A percentile compares a stretch with the other conserved stretches of the same genome.
phyloP scores from a whole-genome alignment of 2,329 filamentous ascomycete species.

The Aspergillus neotritici region DNA sequence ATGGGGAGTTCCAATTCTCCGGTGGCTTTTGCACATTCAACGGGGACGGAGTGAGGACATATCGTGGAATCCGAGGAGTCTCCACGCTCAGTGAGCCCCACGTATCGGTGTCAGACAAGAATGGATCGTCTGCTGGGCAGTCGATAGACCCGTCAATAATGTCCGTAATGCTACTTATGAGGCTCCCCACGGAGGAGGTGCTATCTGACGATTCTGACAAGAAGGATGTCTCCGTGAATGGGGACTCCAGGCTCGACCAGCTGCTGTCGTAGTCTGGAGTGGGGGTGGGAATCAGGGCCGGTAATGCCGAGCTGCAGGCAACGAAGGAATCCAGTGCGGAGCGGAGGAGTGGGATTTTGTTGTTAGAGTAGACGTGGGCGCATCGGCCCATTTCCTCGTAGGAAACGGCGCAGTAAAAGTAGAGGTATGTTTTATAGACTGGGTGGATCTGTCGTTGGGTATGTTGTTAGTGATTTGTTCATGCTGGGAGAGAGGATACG shows the following conservation, averaged over 20 bases:
- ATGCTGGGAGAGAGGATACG: slow-evolving; percentile 4
- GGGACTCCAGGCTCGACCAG: background rate
- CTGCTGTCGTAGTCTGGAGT: background rate
- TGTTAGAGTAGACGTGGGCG: slow-evolving; percentile 43
- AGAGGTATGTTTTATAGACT: slow-evolving; percentile 36
- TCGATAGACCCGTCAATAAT: slow-evolving; percentile 24
- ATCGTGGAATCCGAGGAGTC: background rate
- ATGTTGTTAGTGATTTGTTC: slow-evolving; percentile 2
- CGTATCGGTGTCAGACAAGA: slow-evolving; percentile 16
- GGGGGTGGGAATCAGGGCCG: slow-evolving; percentile 8
- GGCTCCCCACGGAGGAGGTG: slow-evolving; percentile 11
- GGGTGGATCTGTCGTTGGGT: slow-evolving; percentile 27
- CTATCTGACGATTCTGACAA: slow-evolving; percentile 8
- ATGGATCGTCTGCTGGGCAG: slow-evolving; percentile 19
- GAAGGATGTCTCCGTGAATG: slow-evolving; percentile 5
- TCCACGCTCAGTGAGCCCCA: background rate
- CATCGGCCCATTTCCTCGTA: slow-evolving; percentile 44
- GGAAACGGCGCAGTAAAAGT: slow-evolving; percentile 44
- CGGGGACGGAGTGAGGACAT: slow-evolving; percentile 21
- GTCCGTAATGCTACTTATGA: slow-evolving; percentile 20
- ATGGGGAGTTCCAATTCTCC: background rate
- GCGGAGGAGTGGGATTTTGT: slow-evolving; percentile 39
- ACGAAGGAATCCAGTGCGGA: slow-evolving; percentile 38
- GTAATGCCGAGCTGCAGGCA: slow-evolving; percentile 27
- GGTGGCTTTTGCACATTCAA: slow-evolving; percentile 21